Evolutionary conservation across 306 rosid species (phyloP).

Genomic region (Trichosanthes cucumerina): DNA sequence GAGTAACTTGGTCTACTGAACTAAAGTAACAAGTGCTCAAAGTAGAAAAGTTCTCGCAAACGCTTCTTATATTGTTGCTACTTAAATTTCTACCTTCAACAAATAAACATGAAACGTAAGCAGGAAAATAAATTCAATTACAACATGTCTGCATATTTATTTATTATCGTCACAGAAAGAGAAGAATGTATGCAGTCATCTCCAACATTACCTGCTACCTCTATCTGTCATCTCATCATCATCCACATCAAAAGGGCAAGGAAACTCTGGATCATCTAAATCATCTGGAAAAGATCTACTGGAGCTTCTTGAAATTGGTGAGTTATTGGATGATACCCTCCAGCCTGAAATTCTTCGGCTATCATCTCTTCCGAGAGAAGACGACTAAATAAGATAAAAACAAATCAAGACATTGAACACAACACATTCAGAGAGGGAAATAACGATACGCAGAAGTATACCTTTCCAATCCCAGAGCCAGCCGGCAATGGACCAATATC

Average conservation of each 20-base stretch:
- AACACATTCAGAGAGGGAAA: neutral
- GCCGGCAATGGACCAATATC: conserved; percentile 25
- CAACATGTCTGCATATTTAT: neutral
- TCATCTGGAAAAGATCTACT: conserved; percentile 62
- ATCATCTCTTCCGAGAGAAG: conserved; percentile 52
- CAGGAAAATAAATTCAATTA: neutral
- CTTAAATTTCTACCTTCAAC: neutral
- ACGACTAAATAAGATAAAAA: conserved; percentile 31
- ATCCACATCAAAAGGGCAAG: conserved; percentile 69
- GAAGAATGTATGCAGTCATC: neutral
- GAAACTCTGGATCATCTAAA: conserved; percentile 50
- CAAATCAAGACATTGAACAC: conserved; percentile 10
- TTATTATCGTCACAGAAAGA: neutral
- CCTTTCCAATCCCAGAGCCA: conserved; percentile 54
- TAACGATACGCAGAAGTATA: conserved; percentile 17
- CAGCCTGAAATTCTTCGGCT: conserved; percentile 36
- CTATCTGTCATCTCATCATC: conserved; percentile 60
- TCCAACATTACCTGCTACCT: conserved; percentile 68
- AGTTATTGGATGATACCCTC: conserved; percentile 41
- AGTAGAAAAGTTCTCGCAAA: neutral
- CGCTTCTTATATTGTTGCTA: neutral
- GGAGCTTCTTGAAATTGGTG: conserved; percentile 62
- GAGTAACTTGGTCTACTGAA: neutral
- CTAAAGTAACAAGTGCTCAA: neutral
- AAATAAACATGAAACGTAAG: neutral